phyloP scores from a whole-genome alignment of 129 eudicot species.

The Arctium minus region DNA sequence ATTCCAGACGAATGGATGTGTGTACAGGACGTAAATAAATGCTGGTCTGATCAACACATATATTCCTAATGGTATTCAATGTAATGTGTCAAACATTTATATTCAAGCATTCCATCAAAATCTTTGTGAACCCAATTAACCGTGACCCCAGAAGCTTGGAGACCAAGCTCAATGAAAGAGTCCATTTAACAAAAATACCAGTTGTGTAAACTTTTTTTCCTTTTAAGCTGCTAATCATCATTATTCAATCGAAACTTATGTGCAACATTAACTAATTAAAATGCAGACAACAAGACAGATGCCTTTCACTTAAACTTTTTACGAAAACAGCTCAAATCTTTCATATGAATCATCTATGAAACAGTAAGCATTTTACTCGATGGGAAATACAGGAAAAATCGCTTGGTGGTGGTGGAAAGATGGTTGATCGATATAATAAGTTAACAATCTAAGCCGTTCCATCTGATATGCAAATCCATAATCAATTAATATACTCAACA shows the following conservation, averaged over 20 bases:
- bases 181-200: no score
- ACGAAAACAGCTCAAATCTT: background rate
- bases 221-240: no score
- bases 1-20: no score
- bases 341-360: background rate
- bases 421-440: slow-evolving; percentile 26
- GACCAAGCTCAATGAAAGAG: no score
- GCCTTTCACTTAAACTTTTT: background rate
- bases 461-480: slow-evolving; percentile 5
- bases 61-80: no score
- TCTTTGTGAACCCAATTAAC: no score
- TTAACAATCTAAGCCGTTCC: slow-evolving; percentile 8
- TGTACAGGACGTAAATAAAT: no score
- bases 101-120: no score
- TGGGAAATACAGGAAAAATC: slow-evolving; percentile 47
- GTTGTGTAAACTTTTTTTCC: no score
- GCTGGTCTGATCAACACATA: no score
- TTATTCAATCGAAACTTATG: background rate
- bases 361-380: slow-evolving; percentile 23
- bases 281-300: background rate
- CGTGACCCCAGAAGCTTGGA: no score
- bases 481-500: slow-evolving; percentile 5
- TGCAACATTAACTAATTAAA: background rate
- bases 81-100: no score
- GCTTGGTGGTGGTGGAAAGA: slow-evolving; percentile 15